Base-by-base conservation (phyloP, 306 rosid genomes). In the Quercus aquifolioides region DNA sequence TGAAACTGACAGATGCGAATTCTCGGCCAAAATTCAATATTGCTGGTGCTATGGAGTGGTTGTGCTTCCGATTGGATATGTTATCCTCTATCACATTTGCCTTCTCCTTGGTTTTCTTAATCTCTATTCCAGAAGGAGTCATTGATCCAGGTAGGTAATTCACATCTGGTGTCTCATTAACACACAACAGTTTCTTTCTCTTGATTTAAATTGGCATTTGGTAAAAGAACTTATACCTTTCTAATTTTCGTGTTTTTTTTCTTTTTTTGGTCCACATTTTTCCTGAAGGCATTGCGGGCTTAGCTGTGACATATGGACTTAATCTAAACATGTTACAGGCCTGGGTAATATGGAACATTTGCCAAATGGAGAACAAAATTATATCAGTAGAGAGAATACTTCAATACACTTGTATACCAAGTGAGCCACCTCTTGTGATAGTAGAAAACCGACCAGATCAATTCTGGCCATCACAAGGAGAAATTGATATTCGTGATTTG, bases 271-370 rank as follows among this genome's bases (percentile, higher is more conserved):
- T 30, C 69, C 19, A 65, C n/a, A 41, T 70, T 68, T 33, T 30
- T 62, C 23, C 10, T 89, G 28, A 71, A 90, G 95, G 95, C 64
- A 85, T 94, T 81, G 92, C 98, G 14, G 98, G 97, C 64, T 85
- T 94, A 84, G 92, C 96, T 51, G 97, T 92, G 83, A 90, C 96
- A 14, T 94, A 92, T 70, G 98, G 96, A 71, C 92, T 90, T 60
- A 89, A 80, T 85, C 86, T 92, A 76, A 92, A 90, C 69, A 55
- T 14, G 71, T 2, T 89, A 63, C 98, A 87, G 80, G 76, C 78
- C 76, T 62, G 4, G 69, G 19, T 89, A 26, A 84, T 90, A 74
- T 78, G 88, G 91, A 64, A 25, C 60, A 83, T 90, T 82, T 92
- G 96, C 79, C 76, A 73, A 23, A 49, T 88, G 90, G 96, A 94